Base-by-base conservation (phyloP, 1,284 basidiomycete species). In the Lentinula novae-zelandiae region DNA sequence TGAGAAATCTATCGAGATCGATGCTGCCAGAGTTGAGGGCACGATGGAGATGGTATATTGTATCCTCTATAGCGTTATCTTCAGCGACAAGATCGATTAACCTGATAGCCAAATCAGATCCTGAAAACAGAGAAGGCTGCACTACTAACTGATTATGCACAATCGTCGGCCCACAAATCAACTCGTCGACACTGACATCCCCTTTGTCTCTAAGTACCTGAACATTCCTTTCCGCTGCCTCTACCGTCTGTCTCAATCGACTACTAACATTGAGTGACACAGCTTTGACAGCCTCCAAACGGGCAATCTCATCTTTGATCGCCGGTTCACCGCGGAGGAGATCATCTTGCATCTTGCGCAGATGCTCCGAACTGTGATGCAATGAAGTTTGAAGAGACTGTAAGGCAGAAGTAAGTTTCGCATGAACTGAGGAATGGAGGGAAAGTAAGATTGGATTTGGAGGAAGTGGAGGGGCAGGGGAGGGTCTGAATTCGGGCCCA, bases 61-160 rank as follows among this genome's bases (percentile, higher is more conserved):
- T 96, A 74, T 99, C 97, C 73, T 98, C 95, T 68, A 99, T 94
- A 0, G 96, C 95, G 68, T 96, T 95, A 73, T 99, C 97, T 73
- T 99, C 97, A n/a, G 97, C 95, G 6, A 98, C 89, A 22, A 99
- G 81, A 71, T 97, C 93, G 66, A 98, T 86, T 27, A 99, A 78
- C 74, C 96, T 98, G 48, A 56, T 57, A 3, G 63, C 48, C 44
- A 50, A 58, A 66, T 39, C 15, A 61, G 63, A 59, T 15, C 62
- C 57, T 52, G 61, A 57, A 39, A 64, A 59, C 31, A 59, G 31
- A 61, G 60, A 40, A 59, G 60, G 48, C 63, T 59, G 59, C 34
- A 61, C 57, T 33, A 82, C 90, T 73, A 69, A 96, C 96, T 98
- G 95, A 75, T 96, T 96, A 71, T 96, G 89, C 42, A 98, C 95